A percentile compares a stretch with the other conserved stretches of the same genome.
Evolutionary conservation across 2,329 filamentous ascomycete species (phyloP).

Genomic region (Aspergillus amoenus): DNA sequence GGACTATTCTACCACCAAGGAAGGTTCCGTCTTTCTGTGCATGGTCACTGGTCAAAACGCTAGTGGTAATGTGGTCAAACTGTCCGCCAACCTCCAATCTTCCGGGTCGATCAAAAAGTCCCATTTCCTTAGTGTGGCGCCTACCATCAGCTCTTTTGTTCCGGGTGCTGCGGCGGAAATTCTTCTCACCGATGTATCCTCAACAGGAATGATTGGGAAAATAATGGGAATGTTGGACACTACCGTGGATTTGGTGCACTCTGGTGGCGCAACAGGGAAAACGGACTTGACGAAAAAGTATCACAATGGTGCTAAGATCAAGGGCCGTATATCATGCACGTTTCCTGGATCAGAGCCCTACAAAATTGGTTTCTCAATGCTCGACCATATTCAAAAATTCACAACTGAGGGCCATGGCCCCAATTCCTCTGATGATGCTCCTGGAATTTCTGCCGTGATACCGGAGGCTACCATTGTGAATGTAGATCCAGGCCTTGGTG

Average conservation of each 20-base stretch:
- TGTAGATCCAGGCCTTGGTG: slow-evolving; percentile 75
- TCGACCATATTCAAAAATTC: slow-evolving; percentile 80
- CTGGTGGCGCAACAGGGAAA: slow-evolving; percentile 68
- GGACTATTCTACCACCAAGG: slow-evolving; percentile 68
- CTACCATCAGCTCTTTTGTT: slow-evolving; percentile 84
- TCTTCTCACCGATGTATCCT: slow-evolving; percentile 72
- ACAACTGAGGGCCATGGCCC: slow-evolving; percentile 30
- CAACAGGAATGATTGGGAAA: slow-evolving; percentile 79
- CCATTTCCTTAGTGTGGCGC: slow-evolving; percentile 69
- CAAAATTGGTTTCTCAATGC: slow-evolving; percentile 82
- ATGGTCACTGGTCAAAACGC: slow-evolving; percentile 72
- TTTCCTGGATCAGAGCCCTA: slow-evolving; percentile 76
- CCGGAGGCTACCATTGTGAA: slow-evolving; percentile 76
- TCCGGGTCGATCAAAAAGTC: slow-evolving; percentile 66
- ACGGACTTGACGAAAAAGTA: slow-evolving; percentile 73
- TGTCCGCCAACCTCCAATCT: slow-evolving; percentile 72
- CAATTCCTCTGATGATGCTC: slow-evolving; percentile 47
- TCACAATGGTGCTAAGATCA: slow-evolving; percentile 80
- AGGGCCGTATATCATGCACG: slow-evolving; percentile 82
- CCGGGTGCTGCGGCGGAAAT: slow-evolving; percentile 90
- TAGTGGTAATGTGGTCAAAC: slow-evolving; percentile 80
- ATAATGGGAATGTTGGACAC: slow-evolving; percentile 89
- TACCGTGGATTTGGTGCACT: slow-evolving; percentile 88
- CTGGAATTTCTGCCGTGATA: slow-evolving; percentile 64
- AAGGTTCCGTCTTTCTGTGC: slow-evolving; percentile 82